These are phyloP conservation scores for Voacanga thouarsii DNA, from an alignment of 257 asterid genomes.

Conservation along the genomic window DNA sequence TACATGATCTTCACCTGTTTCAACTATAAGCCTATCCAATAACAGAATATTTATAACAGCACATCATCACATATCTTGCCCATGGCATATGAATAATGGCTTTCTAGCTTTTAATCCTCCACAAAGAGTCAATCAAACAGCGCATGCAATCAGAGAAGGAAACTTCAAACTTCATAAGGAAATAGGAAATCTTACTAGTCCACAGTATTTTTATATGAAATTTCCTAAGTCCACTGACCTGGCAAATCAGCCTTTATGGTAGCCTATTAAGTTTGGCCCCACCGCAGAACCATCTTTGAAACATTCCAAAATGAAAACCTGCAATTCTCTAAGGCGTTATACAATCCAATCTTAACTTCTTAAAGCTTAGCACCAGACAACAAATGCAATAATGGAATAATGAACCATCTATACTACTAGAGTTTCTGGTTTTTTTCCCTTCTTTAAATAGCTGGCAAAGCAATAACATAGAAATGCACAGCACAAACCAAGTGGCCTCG, in stretches of 20 bases:
- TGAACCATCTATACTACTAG: not conserved
- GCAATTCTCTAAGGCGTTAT: not conserved
- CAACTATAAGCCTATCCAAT: not conserved
- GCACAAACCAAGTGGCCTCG: not conserved
- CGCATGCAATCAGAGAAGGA: not conserved
- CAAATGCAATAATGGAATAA: not conserved
- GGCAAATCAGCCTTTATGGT: not conserved
- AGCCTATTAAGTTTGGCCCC: not conserved
- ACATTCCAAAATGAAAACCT: not conserved
- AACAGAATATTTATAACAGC: not conserved
- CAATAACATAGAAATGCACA: not conserved
- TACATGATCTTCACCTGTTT: too few species aligned
- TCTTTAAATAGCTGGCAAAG: not conserved
- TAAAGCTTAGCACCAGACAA: not conserved
- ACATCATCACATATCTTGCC: not conserved
- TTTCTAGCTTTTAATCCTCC: not conserved
- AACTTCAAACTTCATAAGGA: not conserved
- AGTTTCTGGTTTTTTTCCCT: not conserved
- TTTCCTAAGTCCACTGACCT: not conserved
- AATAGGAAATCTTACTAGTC: not conserved
- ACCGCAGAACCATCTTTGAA: not conserved
- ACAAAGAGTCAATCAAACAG: not conserved
- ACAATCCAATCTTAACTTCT: not conserved
- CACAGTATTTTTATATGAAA: not conserved
- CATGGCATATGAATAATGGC: not conserved